Evolutionary conservation across 148 eudicot species (phyloP).

Genomic region (Cornus florida): DNA sequence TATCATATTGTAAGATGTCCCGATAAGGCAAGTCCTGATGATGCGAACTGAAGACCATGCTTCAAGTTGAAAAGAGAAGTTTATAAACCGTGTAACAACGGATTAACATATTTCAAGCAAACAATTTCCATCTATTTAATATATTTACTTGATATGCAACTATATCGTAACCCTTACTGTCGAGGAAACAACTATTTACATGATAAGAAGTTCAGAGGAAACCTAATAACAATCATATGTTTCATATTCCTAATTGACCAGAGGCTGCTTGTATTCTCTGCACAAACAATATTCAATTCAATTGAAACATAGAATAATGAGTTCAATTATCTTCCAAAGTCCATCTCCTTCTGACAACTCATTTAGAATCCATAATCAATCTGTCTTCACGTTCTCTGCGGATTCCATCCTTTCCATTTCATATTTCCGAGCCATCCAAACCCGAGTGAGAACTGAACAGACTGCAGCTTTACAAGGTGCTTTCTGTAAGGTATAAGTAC

Average conservation of each 20-base stretch:
- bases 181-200: neutral
- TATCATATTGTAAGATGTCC: no score
- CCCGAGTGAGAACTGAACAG: conserved; percentile 42
- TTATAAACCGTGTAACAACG: no score
- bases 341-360: neutral
- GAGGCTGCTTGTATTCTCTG: neutral
- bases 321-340: neutral
- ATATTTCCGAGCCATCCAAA: conserved; percentile 79
- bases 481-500: conserved; percentile 87
- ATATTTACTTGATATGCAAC: neutral
- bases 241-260: neutral
- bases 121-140: no score
- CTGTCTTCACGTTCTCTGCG: conserved; percentile 14
- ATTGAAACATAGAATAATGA: neutral
- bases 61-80: no score
- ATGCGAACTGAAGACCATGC: no score
- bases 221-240: neutral
- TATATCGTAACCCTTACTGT: neutral
- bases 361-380: neutral
- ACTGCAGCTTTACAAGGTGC: conserved; percentile 64
- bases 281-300: neutral
- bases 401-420: conserved; percentile 64
- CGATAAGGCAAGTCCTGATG: no score
- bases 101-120: no score
- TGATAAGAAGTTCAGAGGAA: neutral